These are phyloP conservation scores for Globisporangium barbulae DNA, from an alignment of 352 stramenopile genomes.

Conservation along the genomic window DNA sequence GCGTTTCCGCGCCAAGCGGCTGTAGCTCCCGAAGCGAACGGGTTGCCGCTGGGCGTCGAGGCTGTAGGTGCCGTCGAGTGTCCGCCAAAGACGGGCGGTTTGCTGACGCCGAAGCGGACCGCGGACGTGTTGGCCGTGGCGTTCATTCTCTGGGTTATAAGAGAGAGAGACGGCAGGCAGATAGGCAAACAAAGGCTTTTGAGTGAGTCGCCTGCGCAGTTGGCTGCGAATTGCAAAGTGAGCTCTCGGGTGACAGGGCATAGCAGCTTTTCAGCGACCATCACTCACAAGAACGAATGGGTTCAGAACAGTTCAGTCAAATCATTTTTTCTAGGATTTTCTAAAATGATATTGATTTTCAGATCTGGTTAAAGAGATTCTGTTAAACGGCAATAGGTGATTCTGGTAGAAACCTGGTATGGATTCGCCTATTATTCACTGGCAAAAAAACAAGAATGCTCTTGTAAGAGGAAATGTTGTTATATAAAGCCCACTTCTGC, in stretches of 20 bases:
- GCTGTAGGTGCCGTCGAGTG: not conserved
- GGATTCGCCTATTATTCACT: no score
- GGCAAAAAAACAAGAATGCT: no score
- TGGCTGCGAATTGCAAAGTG: conserved; percentile 22
- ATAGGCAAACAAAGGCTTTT: no score
- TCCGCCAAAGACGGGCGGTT: conserved; percentile 5
- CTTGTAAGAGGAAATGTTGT: no score
- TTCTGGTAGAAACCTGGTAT: no score
- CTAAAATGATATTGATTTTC: no score
- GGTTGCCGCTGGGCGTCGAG: conserved; percentile 1
- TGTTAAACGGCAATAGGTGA: no score
- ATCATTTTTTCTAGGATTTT: no score
- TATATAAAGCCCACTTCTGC: no score
- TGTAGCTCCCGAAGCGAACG: not conserved
- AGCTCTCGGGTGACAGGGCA: not conserved
- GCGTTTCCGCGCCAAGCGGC: conserved; percentile 1
- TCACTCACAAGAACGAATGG: no score
- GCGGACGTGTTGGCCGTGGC: not conserved
- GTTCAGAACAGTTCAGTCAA: no score
- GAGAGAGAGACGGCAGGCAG: not conserved
- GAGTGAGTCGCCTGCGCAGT: conserved; percentile 2
- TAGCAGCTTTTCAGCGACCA: not conserved
- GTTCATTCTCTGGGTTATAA: not conserved
- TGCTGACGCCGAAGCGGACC: conserved; percentile 2
- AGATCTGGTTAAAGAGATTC: no score